A percentile compares a stretch with the other conserved stretches of the same genome.
phyloP scores from a whole-genome alignment of 352 stramenopile genomes.

The Phytophthora foliorum region DNA sequence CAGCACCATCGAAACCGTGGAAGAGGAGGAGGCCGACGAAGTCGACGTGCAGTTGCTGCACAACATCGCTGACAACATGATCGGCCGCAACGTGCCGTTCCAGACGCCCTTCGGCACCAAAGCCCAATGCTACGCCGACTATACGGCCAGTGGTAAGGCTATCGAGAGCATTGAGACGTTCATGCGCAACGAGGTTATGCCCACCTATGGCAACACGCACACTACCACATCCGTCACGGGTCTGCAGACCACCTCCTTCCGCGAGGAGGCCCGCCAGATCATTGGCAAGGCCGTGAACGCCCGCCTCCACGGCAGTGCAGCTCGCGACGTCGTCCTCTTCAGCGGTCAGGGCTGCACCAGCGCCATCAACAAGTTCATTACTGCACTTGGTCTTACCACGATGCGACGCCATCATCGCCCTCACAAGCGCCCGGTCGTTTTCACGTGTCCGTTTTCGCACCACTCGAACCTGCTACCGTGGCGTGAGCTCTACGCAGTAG shows the following conservation, averaged over 20 bases:
- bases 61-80: slow-evolving; percentile 61
- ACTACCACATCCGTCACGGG: slow-evolving; percentile 89
- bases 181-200: slow-evolving; percentile 90
- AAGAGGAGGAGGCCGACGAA: slow-evolving; percentile 29
- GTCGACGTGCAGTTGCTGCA: slow-evolving; percentile 44
- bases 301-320: slow-evolving; percentile 83
- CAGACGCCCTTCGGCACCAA: slow-evolving; percentile 76
- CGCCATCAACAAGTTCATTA: slow-evolving; percentile 89
- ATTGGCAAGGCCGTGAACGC: slow-evolving; percentile 92
- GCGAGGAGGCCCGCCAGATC: slow-evolving; percentile 95
- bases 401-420: slow-evolving; percentile 43
- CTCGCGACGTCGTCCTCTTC: slow-evolving; percentile 96
- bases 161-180: slow-evolving; percentile 94
- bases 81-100: slow-evolving; percentile 62
- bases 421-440: slow-evolving; percentile 81
- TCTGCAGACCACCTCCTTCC: slow-evolving; percentile 94
- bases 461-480: slow-evolving; percentile 98
- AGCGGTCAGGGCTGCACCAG: slow-evolving; percentile 87
- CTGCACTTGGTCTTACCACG: slow-evolving; percentile 65
- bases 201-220: slow-evolving; percentile 98
- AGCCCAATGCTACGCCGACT: slow-evolving; percentile 96
- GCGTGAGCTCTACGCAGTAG: slow-evolving; percentile 88
- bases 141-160: slow-evolving; percentile 93
- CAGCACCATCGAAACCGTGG: background rate
- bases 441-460: slow-evolving; percentile 97